Evolutionary conservation across 2,329 filamentous ascomycete species (phyloP).

Genomic region (Thermoascus crustaceus): DNA sequence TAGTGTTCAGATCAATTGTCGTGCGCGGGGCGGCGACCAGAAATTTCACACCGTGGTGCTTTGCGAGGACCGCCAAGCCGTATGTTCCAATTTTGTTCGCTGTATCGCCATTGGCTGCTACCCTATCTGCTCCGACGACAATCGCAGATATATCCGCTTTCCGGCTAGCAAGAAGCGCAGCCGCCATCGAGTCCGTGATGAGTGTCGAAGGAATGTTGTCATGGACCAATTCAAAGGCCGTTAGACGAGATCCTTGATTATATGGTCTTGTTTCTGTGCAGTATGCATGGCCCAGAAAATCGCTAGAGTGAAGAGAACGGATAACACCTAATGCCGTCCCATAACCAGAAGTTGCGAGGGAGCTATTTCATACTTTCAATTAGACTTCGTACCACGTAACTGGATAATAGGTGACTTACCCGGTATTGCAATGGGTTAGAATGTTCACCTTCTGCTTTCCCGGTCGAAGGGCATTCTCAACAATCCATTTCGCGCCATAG

Average conservation of each 20-base stretch:
- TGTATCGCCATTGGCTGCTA: slow-evolving; percentile 93
- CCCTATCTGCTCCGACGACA: slow-evolving; percentile 88
- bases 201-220: slow-evolving; percentile 86
- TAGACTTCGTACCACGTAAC: slow-evolving; percentile 2
- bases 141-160: slow-evolving; percentile 70
- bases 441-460: slow-evolving; percentile 61
- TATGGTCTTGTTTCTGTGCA: slow-evolving; percentile 97
- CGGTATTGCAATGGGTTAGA: slow-evolving; percentile 96
- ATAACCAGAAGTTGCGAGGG: slow-evolving; percentile 93
- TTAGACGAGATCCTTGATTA: slow-evolving; percentile 92
- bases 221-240: slow-evolving; percentile 92
- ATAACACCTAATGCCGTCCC: slow-evolving; percentile 93
- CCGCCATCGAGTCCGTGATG: slow-evolving; percentile 95
- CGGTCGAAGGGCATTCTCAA: slow-evolving; percentile 46
- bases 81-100: slow-evolving; percentile 99
- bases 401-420: slow-evolving; percentile 42
- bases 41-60: slow-evolving; percentile 83
- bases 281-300: slow-evolving; percentile 70
- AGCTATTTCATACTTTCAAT: slow-evolving; percentile 41
- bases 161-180: slow-evolving; percentile 59
- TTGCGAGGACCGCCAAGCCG: slow-evolving; percentile 79
- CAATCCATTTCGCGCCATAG: slow-evolving; percentile 76
- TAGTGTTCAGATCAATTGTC: slow-evolving; percentile 78
- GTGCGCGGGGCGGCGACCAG: slow-evolving; percentile 91
- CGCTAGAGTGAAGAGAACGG: slow-evolving; percentile 62